Evolutionary conservation across 2,329 filamentous ascomycete species (phyloP).

Genomic region (Bipolaris gigantea): DNA sequence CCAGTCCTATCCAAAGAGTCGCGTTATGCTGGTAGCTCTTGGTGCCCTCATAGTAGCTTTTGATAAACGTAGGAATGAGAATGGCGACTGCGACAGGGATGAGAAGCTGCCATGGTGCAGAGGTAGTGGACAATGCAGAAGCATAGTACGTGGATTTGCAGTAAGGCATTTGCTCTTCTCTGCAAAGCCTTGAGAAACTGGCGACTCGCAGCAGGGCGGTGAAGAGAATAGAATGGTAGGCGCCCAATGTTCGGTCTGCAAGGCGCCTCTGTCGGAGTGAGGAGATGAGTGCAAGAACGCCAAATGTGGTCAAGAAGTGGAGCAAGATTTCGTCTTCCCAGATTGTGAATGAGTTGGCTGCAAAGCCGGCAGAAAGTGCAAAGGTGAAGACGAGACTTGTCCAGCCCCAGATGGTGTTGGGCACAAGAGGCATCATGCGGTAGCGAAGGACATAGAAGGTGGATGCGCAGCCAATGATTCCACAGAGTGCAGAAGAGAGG

Average conservation of each 20-base stretch:
- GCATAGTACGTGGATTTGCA: constrained; percentile 96
- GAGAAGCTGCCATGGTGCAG: constrained; percentile 82
- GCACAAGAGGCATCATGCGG: constrained; percentile 59
- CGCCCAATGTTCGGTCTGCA: constrained; percentile 71
- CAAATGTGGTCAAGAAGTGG: constrained; percentile 89
- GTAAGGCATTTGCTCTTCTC: constrained; percentile 97
- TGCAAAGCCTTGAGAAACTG: constrained; percentile 87
- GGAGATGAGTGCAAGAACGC: constrained; percentile 70
- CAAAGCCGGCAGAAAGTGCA: constrained; percentile 90
- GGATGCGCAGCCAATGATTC: constrained; percentile 45
- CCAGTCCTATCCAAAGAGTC: constrained; percentile 78
- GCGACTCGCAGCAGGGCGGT: constrained; percentile 75
- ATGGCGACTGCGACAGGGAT: constrained; percentile 77
- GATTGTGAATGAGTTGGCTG: constrained; percentile 96
- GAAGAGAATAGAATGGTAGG: constrained; percentile 85
- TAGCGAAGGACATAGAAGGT: constrained; percentile 48
- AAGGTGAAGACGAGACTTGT: constrained; percentile 77
- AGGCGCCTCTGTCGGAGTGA: constrained; percentile 72
- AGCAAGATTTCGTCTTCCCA: constrained; percentile 96
- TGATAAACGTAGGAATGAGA: constrained; percentile 72
- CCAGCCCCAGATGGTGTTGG: constrained; percentile 86
- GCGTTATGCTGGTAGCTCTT: constrained; percentile 87
- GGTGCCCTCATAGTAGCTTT: constrained; percentile 78
- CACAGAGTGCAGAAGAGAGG: constrained; percentile 47
- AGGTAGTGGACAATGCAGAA: constrained; percentile 87